phyloP scores from a whole-genome alignment of 2,329 filamentous ascomycete genomes.

The Fusarium camptoceras region DNA sequence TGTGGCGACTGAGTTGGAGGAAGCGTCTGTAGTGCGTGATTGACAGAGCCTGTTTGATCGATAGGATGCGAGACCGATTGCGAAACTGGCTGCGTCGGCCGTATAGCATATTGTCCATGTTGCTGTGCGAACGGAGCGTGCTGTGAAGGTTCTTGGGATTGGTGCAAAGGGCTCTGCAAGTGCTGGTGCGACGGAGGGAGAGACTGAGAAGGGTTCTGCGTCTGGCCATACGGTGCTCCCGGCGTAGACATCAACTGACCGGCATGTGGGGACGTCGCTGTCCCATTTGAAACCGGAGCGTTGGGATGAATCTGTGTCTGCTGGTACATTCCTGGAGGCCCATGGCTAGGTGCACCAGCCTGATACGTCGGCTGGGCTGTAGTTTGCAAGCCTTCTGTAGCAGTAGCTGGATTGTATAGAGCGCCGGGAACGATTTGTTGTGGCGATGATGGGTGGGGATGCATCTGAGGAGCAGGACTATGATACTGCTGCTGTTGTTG shows the following conservation, averaged over 20 bases:
- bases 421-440: not conserved
- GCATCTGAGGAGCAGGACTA: not conserved
- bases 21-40: not conserved
- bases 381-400: not conserved
- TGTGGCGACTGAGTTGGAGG: not conserved
- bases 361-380: not conserved
- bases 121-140: not conserved
- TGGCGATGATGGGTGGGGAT: not conserved
- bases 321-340: not conserved
- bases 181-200: not conserved
- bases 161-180: not conserved
- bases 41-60: not conserved
- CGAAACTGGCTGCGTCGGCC: rapidly evolving
- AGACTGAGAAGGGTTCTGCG: not conserved
- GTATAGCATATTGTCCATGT: not conserved
- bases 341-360: not conserved
- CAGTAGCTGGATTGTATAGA: not conserved
- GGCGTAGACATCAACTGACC: not conserved
- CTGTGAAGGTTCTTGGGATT: not conserved
- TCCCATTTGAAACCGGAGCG: not conserved
- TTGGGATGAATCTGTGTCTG: conserved; percentile 3
- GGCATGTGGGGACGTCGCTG: not conserved
- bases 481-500: conserved; percentile 8
- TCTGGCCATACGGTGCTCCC: rapidly evolving
- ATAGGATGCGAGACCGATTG: not conserved